These are phyloP conservation scores for Hemileccinum rubropunctum DNA, from an alignment of 768 basidiomycete genomes.

Conservation along the genomic window DNA sequence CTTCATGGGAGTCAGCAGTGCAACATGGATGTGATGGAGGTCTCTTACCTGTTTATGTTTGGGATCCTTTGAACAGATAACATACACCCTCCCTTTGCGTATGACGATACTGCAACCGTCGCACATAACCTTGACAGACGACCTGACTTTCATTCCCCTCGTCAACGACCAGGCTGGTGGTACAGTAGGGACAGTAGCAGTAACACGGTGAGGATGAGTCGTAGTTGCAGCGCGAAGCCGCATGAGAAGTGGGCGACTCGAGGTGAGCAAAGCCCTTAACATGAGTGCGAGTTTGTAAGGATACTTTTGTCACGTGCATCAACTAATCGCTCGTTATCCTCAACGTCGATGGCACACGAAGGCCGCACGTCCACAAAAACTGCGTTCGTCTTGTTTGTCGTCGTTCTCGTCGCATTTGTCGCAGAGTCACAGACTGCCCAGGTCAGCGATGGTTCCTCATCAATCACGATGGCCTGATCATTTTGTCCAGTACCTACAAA, in stretches of 20 bases:
- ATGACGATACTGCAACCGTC: constrained; percentile 88
- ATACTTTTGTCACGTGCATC: constrained; percentile 8
- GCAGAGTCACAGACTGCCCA: constrained; percentile 74
- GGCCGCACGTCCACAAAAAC: constrained; percentile 32
- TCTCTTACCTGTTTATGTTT: constrained; percentile 91
- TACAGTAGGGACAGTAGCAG: constrained; percentile 2
- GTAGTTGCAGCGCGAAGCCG: constrained; percentile 45
- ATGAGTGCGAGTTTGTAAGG: constrained; percentile 31
- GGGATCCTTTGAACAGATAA: constrained; percentile 90
- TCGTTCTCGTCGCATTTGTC: constrained; percentile 69
- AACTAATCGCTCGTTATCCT: too few species aligned
- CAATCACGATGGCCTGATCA: constrained; percentile 1
- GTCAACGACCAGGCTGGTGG: constrained; percentile 36
- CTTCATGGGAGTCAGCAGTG: constrained; percentile 35
- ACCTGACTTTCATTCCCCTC: constrained; percentile 96
- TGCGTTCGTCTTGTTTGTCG: constrained; percentile 54
- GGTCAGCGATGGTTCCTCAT: constrained; percentile 38
- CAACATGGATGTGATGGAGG: background rate
- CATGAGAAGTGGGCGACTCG: constrained; percentile 58
- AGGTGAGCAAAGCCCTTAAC: constrained; percentile 64
- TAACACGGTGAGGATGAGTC: constrained; percentile 32
- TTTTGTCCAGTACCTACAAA: constrained; percentile 71
- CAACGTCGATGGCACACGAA: too few species aligned
- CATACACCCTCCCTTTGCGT: constrained; percentile 88
- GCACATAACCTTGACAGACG: constrained; percentile 92